Evolutionary conservation across 352 stramenopile genomes (phyloP).

Genomic region (Pythium sp.): DNA sequence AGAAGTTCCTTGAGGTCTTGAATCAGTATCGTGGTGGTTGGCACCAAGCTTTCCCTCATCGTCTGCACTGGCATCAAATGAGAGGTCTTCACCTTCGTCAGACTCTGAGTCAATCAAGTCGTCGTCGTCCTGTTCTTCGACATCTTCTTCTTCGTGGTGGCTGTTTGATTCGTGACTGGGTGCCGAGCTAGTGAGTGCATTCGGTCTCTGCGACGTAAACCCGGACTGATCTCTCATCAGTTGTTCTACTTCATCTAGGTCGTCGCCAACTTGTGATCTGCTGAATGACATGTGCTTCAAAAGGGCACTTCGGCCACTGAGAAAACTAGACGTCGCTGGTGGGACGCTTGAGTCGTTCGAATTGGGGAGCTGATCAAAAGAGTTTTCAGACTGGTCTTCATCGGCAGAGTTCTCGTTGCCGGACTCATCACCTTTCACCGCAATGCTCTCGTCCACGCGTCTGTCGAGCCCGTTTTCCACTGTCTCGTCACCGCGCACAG

Average conservation of each 20-base stretch:
- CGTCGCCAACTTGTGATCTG: neutral
- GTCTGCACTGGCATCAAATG: neutral
- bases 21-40: neutral
- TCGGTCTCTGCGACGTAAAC: neutral
- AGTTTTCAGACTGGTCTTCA: constrained; percentile 7
- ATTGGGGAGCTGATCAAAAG: neutral
- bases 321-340: neutral
- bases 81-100: constrained; percentile 7
- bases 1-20: neutral
- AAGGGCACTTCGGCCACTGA: neutral
- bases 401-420: neutral
- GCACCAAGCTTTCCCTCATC: neutral
- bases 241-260: constrained; percentile 12
- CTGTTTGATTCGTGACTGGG: neutral
- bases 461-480: neutral
- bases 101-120: constrained; percentile 23
- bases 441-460: neutral
- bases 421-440: neutral
- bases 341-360: neutral
- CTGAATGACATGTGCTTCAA: constrained; percentile 14
- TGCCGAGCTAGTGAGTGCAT: neutral
- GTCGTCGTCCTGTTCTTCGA: constrained; percentile 6
- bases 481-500: neutral
- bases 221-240: constrained; percentile 13
- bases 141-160: neutral